Evolutionary conservation across 192 early-diverging fungal genomes (phyloP).

Genomic region (Thamnidium elegans): DNA sequence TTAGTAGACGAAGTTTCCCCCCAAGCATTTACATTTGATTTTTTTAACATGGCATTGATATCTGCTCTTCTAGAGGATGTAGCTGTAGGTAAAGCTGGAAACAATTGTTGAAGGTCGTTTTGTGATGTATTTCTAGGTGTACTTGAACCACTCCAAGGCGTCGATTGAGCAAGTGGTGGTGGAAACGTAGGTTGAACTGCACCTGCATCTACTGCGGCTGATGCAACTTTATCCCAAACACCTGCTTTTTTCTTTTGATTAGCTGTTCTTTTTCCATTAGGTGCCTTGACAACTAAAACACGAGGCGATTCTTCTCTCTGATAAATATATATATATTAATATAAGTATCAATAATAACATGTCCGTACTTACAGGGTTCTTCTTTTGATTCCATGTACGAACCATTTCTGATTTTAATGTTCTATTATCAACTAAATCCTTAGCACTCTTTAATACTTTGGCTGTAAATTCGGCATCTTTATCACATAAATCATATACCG

Average conservation of each 20-base stretch:
- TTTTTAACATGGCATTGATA: background rate
- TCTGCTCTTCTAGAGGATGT: slow-evolving; percentile 10
- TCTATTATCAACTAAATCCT: slow-evolving; percentile 45
- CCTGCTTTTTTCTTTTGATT: slow-evolving; percentile 36
- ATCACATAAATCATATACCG: slow-evolving; percentile 40
- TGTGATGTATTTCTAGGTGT: slow-evolving; percentile 1
- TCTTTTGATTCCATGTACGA: slow-evolving; percentile 63
- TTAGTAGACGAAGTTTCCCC: slow-evolving; percentile 9
- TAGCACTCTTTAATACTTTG: slow-evolving; percentile 50
- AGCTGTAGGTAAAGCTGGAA: slow-evolving; percentile 32
- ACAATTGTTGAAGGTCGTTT: slow-evolving; percentile 16
- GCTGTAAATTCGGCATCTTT: slow-evolving; percentile 39
- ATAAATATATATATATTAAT: slow-evolving; percentile 23
- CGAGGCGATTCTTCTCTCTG: slow-evolving; percentile 44
- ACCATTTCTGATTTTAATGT: slow-evolving; percentile 55
- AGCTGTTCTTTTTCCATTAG: slow-evolving; percentile 42
- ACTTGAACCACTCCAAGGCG: slow-evolving; percentile 34
- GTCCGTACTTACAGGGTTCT: slow-evolving; percentile 42
- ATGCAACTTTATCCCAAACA: slow-evolving; percentile 50
- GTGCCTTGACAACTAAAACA: slow-evolving; percentile 72
- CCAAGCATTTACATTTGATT: slow-evolving; percentile 1
- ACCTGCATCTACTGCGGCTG: slow-evolving; percentile 38
- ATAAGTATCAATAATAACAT: slow-evolving; percentile 14
- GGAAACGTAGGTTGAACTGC: slow-evolving; percentile 19
- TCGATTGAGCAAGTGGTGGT: slow-evolving; percentile 26